phyloP scores from a whole-genome alignment of 495 filamentous ascomycete genomes.

The Thermothielavioides terrestris region DNA sequence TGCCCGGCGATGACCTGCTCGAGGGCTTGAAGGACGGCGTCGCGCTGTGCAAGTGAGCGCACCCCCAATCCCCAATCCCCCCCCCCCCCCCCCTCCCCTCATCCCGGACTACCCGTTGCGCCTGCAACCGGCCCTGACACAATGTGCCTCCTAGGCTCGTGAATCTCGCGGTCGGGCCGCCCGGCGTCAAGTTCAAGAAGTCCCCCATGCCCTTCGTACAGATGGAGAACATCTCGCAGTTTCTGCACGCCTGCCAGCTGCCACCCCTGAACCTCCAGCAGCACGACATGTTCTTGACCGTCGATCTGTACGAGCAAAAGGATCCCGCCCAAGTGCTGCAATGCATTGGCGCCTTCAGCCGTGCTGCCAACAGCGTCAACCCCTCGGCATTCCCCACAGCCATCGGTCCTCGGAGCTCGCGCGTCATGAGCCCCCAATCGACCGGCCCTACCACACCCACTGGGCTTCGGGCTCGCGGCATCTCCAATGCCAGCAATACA shows the following conservation, averaged over 20 bases:
- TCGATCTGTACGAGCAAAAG: constrained; percentile 93
- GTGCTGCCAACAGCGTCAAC: constrained; percentile 69
- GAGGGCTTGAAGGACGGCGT: constrained; percentile 83
- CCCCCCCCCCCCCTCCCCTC: background rate
- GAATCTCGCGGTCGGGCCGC: constrained; percentile 68
- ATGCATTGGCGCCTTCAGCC: constrained; percentile 84
- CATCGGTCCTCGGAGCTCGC: constrained; percentile 61
- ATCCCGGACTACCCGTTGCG: no score
- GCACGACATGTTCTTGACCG: constrained; percentile 94
- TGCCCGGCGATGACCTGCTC: constrained; percentile 68
- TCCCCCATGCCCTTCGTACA: constrained; percentile 96
- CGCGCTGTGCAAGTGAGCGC: constrained; percentile 76
- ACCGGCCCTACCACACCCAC: constrained; percentile 51
- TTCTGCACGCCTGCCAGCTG: constrained; percentile 76
- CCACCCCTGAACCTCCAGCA: constrained; percentile 79
- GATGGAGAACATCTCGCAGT: constrained; percentile 99
- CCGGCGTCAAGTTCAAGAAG: constrained; percentile 69
- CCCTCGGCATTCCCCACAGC: constrained; percentile 62
- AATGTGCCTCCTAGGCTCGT: constrained; percentile 53
- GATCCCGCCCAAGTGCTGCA: constrained; percentile 95
- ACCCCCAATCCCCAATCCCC: background rate
- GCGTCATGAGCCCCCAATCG: constrained; percentile 58
- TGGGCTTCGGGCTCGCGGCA: constrained; percentile 46
- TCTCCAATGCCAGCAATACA: constrained; percentile 60
- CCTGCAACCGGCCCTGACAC: no score